phyloP scores from a whole-genome alignment of 352 stramenopile genomes.

The Pythium oligandrum region DNA sequence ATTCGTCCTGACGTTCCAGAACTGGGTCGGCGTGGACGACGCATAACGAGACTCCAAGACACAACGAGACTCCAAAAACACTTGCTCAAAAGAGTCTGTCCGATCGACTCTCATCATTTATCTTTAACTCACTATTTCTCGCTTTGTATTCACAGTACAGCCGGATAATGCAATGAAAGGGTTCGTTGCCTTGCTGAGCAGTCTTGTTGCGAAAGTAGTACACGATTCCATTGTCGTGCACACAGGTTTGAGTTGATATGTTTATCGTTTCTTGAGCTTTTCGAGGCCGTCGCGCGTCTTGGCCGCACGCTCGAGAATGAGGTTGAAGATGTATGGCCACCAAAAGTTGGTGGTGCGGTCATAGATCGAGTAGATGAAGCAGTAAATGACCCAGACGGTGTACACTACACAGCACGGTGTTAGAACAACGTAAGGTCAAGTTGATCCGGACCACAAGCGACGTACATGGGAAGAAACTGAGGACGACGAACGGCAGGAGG shows the following conservation, averaged over 20 bases:
- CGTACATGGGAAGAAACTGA: slow-evolving; percentile 77
- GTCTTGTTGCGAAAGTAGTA: too few species aligned
- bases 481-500: slow-evolving; percentile 67
- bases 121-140: too few species aligned
- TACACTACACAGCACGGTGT: slow-evolving; percentile 45
- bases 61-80: slow-evolving; percentile 2
- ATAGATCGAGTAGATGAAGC: slow-evolving; percentile 80
- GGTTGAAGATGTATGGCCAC: slow-evolving; percentile 84
- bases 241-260: background rate
- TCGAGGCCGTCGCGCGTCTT: slow-evolving; percentile 50
- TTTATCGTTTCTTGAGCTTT: slow-evolving; percentile 25
- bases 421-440: background rate
- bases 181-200: too few species aligned
- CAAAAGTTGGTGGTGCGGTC: slow-evolving; percentile 81
- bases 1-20: slow-evolving; percentile 86
- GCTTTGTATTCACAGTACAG: too few species aligned
- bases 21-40: slow-evolving; percentile 76
- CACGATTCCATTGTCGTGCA: too few species aligned
- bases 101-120: too few species aligned
- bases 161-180: too few species aligned
- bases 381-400: slow-evolving; percentile 76
- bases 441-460: background rate
- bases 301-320: slow-evolving; percentile 52
- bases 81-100: too few species aligned
- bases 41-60: background rate